phyloP scores from a whole-genome alignment of 2,329 filamentous ascomycete species.

The Xylaria hypoxylon region DNA sequence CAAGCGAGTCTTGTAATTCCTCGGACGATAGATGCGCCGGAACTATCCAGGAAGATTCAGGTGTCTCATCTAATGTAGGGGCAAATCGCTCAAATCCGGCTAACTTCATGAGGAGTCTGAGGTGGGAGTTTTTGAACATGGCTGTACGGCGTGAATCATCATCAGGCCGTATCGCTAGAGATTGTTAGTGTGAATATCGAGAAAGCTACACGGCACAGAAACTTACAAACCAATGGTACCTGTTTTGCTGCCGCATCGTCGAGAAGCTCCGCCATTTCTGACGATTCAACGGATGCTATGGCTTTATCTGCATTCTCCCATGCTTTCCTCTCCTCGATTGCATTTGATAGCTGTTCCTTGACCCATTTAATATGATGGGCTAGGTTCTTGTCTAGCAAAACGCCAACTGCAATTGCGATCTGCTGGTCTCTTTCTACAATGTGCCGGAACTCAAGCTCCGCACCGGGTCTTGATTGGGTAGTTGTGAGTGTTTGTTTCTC shows the following conservation, averaged over 20 bases:
- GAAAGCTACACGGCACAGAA: constrained; percentile 33
- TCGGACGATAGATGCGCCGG: constrained; percentile 73
- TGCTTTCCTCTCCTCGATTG: constrained; percentile 76
- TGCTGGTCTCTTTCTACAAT: constrained; percentile 76
- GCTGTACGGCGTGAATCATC: constrained; percentile 75
- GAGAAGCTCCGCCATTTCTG: constrained; percentile 45
- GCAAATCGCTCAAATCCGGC: constrained; percentile 74
- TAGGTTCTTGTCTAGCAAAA: constrained; percentile 83
- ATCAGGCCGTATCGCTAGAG: constrained; percentile 70
- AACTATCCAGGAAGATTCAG: constrained; percentile 82
- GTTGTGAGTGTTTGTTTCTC: constrained; percentile 79
- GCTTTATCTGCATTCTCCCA: constrained; percentile 81
- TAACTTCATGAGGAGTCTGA: constrained; percentile 85
- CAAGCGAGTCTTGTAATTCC: constrained; percentile 74
- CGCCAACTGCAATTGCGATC: constrained; percentile 82
- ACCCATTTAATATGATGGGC: constrained; percentile 84
- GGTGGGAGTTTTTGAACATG: constrained; percentile 89
- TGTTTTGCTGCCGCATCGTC: constrained; percentile 51
- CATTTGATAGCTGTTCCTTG: constrained; percentile 75
- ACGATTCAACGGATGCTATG: constrained; percentile 57
- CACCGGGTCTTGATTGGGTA: constrained; percentile 74
- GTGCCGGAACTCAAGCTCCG: constrained; percentile 84
- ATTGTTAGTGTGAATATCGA: constrained; percentile 47
- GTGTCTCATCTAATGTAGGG: constrained; percentile 72
- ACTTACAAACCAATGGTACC: constrained; percentile 66